A percentile compares a stretch with the other conserved stretches of the same genome.
phyloP scores from a whole-genome alignment of 768 basidiomycete genomes.

The Pulveroboletus sp. region DNA sequence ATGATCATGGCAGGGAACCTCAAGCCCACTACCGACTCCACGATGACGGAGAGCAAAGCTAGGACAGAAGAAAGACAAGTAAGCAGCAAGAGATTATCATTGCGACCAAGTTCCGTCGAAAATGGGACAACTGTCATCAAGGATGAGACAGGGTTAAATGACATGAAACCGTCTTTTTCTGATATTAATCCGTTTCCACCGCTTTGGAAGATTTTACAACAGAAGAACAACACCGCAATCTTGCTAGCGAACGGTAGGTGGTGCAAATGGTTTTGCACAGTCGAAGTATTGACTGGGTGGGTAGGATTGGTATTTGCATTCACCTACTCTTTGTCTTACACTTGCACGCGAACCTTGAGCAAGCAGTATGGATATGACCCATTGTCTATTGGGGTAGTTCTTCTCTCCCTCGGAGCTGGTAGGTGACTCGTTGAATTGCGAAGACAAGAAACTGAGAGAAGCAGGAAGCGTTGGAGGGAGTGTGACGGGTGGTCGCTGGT shows the following conservation, averaged over 20 bases:
- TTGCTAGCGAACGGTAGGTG: slow-evolving; percentile 34
- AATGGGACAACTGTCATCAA: slow-evolving; percentile 16
- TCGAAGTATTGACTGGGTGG: slow-evolving; percentile 6
- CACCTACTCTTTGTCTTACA: slow-evolving; percentile 68
- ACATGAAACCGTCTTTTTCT: slow-evolving; percentile 51
- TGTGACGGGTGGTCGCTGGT: slow-evolving; percentile 54
- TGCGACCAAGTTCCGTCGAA: slow-evolving; percentile 18
- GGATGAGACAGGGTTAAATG: slow-evolving; percentile 12
- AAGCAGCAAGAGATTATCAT: slow-evolving; percentile 12
- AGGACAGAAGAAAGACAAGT: slow-evolving; percentile 9
- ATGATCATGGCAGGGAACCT: slow-evolving; percentile 22
- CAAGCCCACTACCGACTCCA: slow-evolving; percentile 20
- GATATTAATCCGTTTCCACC: slow-evolving; percentile 77
- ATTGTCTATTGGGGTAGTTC: slow-evolving; percentile 68
- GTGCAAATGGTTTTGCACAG: not conserved
- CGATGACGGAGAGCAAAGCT: slow-evolving; percentile 11
- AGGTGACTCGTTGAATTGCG: slow-evolving; percentile 12
- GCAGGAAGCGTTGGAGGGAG: slow-evolving; percentile 49
- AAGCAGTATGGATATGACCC: slow-evolving; percentile 61
- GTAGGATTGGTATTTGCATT: slow-evolving; percentile 68
- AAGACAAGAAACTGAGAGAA: not conserved
- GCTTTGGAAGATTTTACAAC: slow-evolving; percentile 50
- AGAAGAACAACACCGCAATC: slow-evolving; percentile 63
- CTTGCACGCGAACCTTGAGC: slow-evolving; percentile 64
- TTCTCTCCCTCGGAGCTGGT: slow-evolving; percentile 73